Conservation (phyloP, 2,329 filamentous ascomycete species). For the Ophiostoma populinum region DNA sequence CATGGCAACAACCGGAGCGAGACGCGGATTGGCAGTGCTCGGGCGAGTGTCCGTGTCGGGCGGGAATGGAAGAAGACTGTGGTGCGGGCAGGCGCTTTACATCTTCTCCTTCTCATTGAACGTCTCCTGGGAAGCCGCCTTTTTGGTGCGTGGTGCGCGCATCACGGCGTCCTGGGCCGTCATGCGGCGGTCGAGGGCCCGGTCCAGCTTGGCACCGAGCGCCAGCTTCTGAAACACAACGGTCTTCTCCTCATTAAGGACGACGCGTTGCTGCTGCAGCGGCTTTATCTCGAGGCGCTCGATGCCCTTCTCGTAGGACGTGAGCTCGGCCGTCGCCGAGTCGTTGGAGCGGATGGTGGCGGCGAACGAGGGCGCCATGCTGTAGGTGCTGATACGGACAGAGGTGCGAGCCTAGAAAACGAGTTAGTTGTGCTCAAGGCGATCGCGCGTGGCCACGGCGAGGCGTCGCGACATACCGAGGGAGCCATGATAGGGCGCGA, state of each 20-base stretch:
- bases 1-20: too few species aligned
- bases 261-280: slow-evolving; percentile 64
- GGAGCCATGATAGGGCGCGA: slow-evolving; percentile 45
- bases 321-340: slow-evolving; percentile 38
- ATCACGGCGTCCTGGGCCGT: slow-evolving; percentile 77
- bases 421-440: background rate
- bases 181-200: slow-evolving; percentile 75
- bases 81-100: background rate
- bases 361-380: slow-evolving; percentile 42
- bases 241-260: slow-evolving; percentile 61
- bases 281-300: slow-evolving; percentile 83
- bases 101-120: slow-evolving; percentile 22
- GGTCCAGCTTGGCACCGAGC: slow-evolving; percentile 76
- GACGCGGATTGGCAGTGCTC: too few species aligned
- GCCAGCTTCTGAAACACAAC: slow-evolving; percentile 74
- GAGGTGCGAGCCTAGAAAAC: slow-evolving; percentile 30
- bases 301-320: slow-evolving; percentile 60
- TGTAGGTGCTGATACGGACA: slow-evolving; percentile 42
- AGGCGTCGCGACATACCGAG: slow-evolving; percentile 30
- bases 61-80: background rate
- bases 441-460: too few species aligned
- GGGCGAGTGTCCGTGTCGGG: background rate
- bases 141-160: slow-evolving; percentile 28
- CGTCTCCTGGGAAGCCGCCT: slow-evolving; percentile 1
- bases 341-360: slow-evolving; percentile 34